Evolutionary conservation across 192 early-diverging fungal species (phyloP).

Genomic region (Mortierella antarctica): DNA sequence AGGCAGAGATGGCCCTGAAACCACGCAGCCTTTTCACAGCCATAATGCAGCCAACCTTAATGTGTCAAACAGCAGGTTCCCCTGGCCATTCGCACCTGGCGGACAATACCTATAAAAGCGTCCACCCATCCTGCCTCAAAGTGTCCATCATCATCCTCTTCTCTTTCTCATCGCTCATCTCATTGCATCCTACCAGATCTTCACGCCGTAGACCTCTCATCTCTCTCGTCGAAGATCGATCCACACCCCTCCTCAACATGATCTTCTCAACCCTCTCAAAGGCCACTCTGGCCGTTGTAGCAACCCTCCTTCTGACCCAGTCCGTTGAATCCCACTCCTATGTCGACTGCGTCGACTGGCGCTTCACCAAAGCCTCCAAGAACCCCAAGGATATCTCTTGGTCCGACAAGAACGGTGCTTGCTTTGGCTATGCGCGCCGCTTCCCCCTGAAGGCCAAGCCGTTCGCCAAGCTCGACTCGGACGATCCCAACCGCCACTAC

Average conservation of each 20-base stretch:
- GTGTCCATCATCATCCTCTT: no score
- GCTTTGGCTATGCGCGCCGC: conserved; percentile 44
- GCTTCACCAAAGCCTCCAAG: conserved; percentile 12
- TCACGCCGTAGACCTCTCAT: background rate
- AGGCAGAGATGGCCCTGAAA: no score
- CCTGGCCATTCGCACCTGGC: no score
- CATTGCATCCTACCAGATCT: background rate
- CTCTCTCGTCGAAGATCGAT: background rate
- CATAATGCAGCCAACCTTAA: no score
- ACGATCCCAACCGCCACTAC: conserved; percentile 54
- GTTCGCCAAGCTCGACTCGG: conserved; percentile 44
- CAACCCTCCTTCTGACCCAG: conserved; percentile 33
- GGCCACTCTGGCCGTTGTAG: conserved; percentile 31
- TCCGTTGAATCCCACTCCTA: conserved; percentile 41
- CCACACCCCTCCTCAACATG: background rate
- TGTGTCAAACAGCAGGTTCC: no score
- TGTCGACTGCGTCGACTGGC: conserved; percentile 49
- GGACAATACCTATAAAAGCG: no score
- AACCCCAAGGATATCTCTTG: conserved; percentile 34
- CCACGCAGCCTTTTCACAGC: no score
- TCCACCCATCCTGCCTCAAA: no score
- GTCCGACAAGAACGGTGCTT: conserved; percentile 41
- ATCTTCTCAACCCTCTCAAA: conserved; percentile 39
- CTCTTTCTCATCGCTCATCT: no score
- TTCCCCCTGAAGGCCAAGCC: conserved; percentile 44